phyloP scores from a whole-genome alignment of 202 grass and related monocot genomes.

The Panicum virgatum region DNA sequence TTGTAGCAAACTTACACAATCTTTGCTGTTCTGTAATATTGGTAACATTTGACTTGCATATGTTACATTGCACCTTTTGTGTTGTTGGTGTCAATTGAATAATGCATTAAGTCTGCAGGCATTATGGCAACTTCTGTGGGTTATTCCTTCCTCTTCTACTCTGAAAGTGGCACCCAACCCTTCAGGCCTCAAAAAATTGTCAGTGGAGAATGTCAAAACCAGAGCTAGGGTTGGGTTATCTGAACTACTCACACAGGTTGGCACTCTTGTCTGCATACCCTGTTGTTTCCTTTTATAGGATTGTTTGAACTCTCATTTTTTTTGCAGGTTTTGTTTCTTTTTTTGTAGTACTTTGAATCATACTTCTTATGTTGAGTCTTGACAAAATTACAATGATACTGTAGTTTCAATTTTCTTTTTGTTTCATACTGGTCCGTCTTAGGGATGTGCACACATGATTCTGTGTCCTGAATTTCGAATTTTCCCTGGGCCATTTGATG shows the following conservation, averaged over 20 bases:
- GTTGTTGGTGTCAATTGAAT: not conserved
- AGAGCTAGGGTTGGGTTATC: constrained; percentile 75
- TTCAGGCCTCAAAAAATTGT: constrained; percentile 83
- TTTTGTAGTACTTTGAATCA: not conserved
- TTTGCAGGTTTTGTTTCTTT: not conserved
- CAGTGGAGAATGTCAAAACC: constrained; percentile 79
- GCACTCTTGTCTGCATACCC: constrained; percentile 19
- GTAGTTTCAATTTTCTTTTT: constrained; percentile 1
- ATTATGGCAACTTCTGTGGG: constrained; percentile 98
- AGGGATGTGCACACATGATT: constrained; percentile 1
- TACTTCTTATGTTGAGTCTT: constrained; percentile 13
- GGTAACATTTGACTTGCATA: not conserved
- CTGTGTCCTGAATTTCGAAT: constrained; percentile 3
- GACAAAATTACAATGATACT: constrained; percentile 4
- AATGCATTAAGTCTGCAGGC: constrained; percentile 59
- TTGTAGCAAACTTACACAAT: not conserved
- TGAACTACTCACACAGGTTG: constrained; percentile 82
- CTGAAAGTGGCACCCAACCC: constrained; percentile 51
- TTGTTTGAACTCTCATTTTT: constrained; percentile 19
- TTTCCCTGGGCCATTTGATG: not conserved
- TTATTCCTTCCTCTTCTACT: constrained; percentile 63
- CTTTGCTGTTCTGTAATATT: not conserved
- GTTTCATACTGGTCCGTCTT: not conserved
- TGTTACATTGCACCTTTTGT: not conserved
- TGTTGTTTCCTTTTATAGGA: constrained; percentile 17